phyloP scores from a whole-genome alignment of 305 asterid species.

The Fraxinus nigra region DNA sequence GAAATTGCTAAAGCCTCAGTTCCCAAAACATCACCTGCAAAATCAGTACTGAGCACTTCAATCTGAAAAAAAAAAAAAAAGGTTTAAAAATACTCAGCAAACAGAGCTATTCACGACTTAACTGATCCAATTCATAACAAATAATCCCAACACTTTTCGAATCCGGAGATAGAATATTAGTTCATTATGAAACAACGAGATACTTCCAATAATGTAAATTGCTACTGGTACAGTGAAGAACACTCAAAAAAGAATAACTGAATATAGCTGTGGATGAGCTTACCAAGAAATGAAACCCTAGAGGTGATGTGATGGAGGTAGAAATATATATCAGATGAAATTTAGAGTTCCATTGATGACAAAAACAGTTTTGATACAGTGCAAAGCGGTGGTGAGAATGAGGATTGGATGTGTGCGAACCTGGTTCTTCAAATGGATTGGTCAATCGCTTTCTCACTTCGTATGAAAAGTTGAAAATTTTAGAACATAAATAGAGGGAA shows the following conservation, averaged over 20 bases:
- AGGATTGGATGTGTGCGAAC: constrained; percentile 61
- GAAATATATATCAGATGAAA: not conserved
- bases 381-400: constrained; percentile 25
- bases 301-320: not conserved
- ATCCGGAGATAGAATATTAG: not conserved
- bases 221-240: not conserved
- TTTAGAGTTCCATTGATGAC: not conserved
- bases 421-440: constrained; percentile 34
- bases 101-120: not conserved
- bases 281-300: not conserved
- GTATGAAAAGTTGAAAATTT: not conserved
- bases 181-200: not conserved
- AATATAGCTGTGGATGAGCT: not conserved
- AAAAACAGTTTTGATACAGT: not conserved
- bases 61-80: not conserved
- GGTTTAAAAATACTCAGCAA: not conserved
- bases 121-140: not conserved
- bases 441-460: not conserved
- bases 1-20: constrained; percentile 12
- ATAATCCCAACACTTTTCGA: not conserved
- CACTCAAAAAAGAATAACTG: not conserved
- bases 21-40: constrained; percentile 29
- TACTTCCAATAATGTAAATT: not conserved
- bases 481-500: not conserved
- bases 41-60: not conserved